A percentile compares a stretch with the other conserved stretches of the same genome.
These are phyloP conservation scores for Amanita rimosa DNA, from an alignment of 768 basidiomycete genomes.

Conservation along the genomic window DNA sequence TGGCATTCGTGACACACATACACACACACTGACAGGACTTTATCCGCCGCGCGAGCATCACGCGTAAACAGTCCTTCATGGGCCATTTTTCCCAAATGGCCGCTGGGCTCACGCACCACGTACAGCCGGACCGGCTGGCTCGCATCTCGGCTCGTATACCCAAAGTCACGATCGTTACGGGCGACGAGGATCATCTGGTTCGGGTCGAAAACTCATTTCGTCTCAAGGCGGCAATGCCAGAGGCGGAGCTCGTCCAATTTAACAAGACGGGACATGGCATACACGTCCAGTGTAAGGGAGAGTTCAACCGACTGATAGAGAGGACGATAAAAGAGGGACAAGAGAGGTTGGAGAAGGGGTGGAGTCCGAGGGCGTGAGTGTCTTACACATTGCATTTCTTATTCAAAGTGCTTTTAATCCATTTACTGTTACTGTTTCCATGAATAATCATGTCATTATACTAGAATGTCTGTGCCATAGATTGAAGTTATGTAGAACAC, in stretches of 20 bases:
- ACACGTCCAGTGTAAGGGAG: conserved; percentile 31
- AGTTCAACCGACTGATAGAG: conserved; percentile 49
- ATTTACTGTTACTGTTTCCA: too few species aligned
- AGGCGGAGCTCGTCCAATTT: conserved; percentile 47
- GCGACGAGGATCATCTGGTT: conserved; percentile 54
- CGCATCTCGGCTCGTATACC: conserved; percentile 44
- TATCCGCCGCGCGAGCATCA: conserved; percentile 33
- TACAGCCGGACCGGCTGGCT: conserved; percentile 34
- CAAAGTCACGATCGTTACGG: conserved; percentile 59
- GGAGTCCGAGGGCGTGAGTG: background rate
- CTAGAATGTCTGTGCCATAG: too few species aligned
- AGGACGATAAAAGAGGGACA: conserved; percentile 42
- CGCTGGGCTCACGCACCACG: conserved; percentile 54
- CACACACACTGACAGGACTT: conserved; percentile 26
- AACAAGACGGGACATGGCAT: conserved; percentile 55
- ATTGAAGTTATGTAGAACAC: too few species aligned
- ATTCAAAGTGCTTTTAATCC: too few species aligned
- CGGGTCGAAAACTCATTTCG: conserved; percentile 34
- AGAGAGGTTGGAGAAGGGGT: conserved; percentile 15
- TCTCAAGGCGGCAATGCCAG: conserved; percentile 50
- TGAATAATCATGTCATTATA: too few species aligned
- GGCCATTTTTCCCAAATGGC: conserved; percentile 67
- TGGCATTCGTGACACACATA: too few species aligned
- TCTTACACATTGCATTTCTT: too few species aligned
- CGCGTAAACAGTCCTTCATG: conserved; percentile 45